Evolutionary conservation across 768 basidiomycete genomes (phyloP).

Genomic region (Lentinula edodes): DNA sequence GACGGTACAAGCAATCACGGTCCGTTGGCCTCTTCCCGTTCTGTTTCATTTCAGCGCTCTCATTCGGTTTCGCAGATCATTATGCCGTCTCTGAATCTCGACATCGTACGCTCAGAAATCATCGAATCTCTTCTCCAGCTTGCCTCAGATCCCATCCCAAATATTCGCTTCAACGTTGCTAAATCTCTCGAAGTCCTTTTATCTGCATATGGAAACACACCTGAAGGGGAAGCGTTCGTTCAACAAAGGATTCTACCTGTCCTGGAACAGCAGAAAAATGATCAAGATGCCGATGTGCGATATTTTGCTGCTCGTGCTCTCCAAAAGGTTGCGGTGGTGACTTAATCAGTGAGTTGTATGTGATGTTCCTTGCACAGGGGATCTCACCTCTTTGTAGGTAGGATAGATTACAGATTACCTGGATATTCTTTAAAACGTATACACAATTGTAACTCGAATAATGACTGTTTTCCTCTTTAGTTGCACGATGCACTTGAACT

Average conservation of each 20-base stretch:
- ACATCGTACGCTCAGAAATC: constrained; percentile 80
- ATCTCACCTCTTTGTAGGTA: background rate
- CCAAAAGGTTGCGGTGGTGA: constrained; percentile 37
- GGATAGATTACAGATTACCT: background rate
- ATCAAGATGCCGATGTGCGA: constrained; percentile 92
- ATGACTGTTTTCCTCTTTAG: background rate
- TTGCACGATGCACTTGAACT: background rate
- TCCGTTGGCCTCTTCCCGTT: constrained; percentile 30
- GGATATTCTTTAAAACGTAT: background rate
- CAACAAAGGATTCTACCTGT: constrained; percentile 73
- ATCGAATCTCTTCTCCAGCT: constrained; percentile 80
- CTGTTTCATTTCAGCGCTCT: constrained; percentile 7
- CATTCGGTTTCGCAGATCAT: constrained; percentile 64
- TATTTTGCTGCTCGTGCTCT: constrained; percentile 86
- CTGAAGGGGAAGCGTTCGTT: constrained; percentile 73
- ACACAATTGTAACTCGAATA: background rate
- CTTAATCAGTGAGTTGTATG: constrained; percentile 2
- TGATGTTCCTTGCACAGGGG: background rate
- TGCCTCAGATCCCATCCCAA: constrained; percentile 89
- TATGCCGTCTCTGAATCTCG: constrained; percentile 78
- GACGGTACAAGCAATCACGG: constrained; percentile 96
- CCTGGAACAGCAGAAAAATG: constrained; percentile 81
- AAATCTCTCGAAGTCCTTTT: constrained; percentile 92
- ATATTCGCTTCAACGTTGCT: constrained; percentile 98
- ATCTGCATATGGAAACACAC: constrained; percentile 50